Base-by-base conservation (phyloP, 176 grass and related monocot genomes). In the Puccinellia tenuiflora region DNA sequence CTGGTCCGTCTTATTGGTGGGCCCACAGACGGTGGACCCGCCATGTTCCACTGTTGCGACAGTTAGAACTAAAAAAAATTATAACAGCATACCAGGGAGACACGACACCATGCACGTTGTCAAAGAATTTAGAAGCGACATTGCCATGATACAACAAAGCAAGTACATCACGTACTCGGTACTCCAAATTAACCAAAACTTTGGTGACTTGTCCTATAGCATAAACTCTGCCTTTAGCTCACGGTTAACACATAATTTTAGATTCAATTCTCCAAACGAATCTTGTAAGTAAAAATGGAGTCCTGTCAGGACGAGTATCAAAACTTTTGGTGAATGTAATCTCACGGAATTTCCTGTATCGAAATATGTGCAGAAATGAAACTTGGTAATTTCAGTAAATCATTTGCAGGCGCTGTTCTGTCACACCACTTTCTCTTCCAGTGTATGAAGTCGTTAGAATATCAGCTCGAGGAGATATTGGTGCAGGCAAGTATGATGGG, bases 401-500 rank as follows among this genome's bases (percentile, higher is more conserved):
- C 52, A 61, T 81, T 77, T 85, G 83, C 51, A 85, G 83, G 72
- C 6, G 62, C 10, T 22, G 71, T 68, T 85, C 83, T 77, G 71
- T 79, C 31, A 85, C 68, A 21, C 71, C 54, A 43, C 42, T 43
- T 18, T 61, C 72, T 77, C 55, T 29, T 21, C 63, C 46, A 70
- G 65, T 43, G 71, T 51, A 61, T 18, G 83, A 40, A 62, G 42
- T 45, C 60, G 62, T 38, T 85, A 22, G 40, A 69, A 12, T 52
- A 71, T 81, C 33, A 70, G 40, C 42, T 43, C 18, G 20, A 48
- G 83, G 78, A 81, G 88, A 89, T 64, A 18, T 64, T 8, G 83
- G 63, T 77, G 72, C 25, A 35, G 83, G 72, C 63, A 89, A 72
- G 82, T 89, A 85, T 85, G 88, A 42, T 72, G 83, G 88, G 81